Evolutionary conservation across 2,329 filamentous ascomycete species (phyloP), one percentile per base, ranked within the genome.

Genomic region (Trichoderma sp.): DNA sequence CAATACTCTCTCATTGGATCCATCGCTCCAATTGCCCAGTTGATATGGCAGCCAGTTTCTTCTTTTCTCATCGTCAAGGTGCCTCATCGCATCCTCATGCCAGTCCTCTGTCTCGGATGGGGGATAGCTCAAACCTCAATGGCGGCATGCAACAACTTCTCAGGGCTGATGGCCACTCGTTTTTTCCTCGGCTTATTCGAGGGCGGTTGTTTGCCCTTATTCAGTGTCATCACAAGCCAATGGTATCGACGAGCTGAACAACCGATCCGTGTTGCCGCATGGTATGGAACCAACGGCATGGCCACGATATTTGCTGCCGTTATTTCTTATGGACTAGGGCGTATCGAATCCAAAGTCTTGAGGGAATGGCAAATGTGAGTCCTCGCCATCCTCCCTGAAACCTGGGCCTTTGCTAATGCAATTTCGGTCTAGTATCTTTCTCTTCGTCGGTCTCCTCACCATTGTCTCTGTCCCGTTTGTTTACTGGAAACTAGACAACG

Each of bases 241-340:
- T 85, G 82, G 78, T 84, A 85, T 71, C 73, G 80, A 1, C 75
- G 80, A 1, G 76, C 77, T 48, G 87, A 91, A 72, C 89, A 91
- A 75, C 87, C 88, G 0, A 75, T 89, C 29, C 82, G 89, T 0
- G 83, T 90, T 3, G 87, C 87, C 0, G 83, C 84, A n/a, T 91
- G 89, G 89, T 91, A 91, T 71, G 81, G 85, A 4, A 89, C 86
- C 0, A 90, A 87, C 61, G 87, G 87, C 0, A 68, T 83, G 0
- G 85, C 85, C 0, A 88, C 83, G 6, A 86, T 89, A 48, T 75
- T 87, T 13, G 87, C 86, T 0, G 85, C 84, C 0, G 80, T 82
- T 0, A 73, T 88, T 15, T 87, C 87, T 0, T 89, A 83, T 67
- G 87, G 85, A 0, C 76, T 89, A 17, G 85, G 84, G 1, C 84